Evolutionary conservation across 805 yeast species (phyloP).

Genomic region (Kluyveromyces wickerhamii): DNA sequence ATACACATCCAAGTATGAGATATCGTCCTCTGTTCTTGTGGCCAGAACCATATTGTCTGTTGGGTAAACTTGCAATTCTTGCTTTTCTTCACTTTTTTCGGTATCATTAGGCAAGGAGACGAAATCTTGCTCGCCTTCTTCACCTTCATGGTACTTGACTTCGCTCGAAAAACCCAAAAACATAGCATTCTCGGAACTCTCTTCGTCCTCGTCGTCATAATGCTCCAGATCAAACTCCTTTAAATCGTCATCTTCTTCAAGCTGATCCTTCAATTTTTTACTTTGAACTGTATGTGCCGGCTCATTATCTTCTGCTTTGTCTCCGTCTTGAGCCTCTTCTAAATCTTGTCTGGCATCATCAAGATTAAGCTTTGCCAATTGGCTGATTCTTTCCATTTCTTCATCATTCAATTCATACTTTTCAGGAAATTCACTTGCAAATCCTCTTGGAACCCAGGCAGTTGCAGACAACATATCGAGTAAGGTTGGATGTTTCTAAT

Average conservation of each 20-base stretch:
- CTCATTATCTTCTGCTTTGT: conserved; percentile 24
- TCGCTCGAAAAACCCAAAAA: conserved; percentile 64
- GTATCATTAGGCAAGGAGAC: conserved; percentile 39
- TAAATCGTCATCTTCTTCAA: conserved; percentile 72
- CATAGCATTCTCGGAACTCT: conserved; percentile 56
- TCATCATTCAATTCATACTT: conserved; percentile 82
- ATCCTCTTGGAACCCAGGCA: conserved; percentile 94
- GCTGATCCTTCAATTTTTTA: conserved; percentile 39
- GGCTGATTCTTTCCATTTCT: conserved; percentile 84
- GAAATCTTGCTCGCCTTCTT: conserved; percentile 35
- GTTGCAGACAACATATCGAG: conserved; percentile 76
- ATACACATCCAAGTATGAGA: conserved; percentile 86
- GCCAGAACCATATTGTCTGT: conserved; percentile 86
- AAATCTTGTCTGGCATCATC: conserved; percentile 65
- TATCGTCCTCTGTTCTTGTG: conserved; percentile 92
- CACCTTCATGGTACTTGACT: conserved; percentile 49
- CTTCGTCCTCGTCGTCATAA: conserved; percentile 55
- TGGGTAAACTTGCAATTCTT: conserved; percentile 79
- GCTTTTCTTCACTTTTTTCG: conserved; percentile 68
- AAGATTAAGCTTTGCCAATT: conserved; percentile 76
- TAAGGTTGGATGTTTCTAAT: neutral
- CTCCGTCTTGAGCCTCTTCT: conserved; percentile 36
- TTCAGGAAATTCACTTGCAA: conserved; percentile 86
- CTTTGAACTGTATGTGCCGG: conserved; percentile 16
- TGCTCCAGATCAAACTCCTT: conserved; percentile 82